Percentiles rank a stretch among this genome's conserved stretches.
Evolutionary conservation across 805 yeast genomes (phyloP).

Genomic region (Wickerhamiella azyma): DNA sequence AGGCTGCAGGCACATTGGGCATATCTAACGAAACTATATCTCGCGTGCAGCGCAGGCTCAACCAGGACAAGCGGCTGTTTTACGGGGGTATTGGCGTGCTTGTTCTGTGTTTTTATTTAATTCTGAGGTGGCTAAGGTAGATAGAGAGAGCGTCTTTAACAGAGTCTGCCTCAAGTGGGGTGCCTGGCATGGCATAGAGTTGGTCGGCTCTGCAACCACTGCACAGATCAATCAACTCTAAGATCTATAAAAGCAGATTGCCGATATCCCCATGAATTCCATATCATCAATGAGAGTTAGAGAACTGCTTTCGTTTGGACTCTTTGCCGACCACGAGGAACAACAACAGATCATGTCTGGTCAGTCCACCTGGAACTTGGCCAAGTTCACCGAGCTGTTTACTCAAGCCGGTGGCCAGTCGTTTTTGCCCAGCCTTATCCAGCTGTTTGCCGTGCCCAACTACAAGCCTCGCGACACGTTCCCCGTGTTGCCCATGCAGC

Average conservation of each 20-base stretch:
- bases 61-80: conserved; percentile 76
- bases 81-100: conserved; percentile 57
- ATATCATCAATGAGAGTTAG: too few relatives aligned
- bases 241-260: neutral
- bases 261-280: neutral
- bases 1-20: conserved; percentile 67
- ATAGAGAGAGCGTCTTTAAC: conserved; percentile 18
- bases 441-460: neutral
- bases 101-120: conserved; percentile 51
- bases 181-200: neutral
- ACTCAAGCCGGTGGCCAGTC: neutral
- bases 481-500: neutral
- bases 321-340: neutral
- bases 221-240: neutral
- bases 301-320: neutral
- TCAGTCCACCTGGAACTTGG: neutral
- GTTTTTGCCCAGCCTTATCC: neutral
- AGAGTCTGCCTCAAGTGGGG: too few relatives aligned
- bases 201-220: neutral
- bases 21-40: conserved; percentile 75
- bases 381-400: neutral
- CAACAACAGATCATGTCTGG: neutral
- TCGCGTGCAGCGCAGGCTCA: conserved; percentile 64
- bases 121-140: conserved; percentile 45
- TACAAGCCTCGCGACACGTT: neutral